Base-by-base conservation (phyloP, 2,329 filamentous ascomycete species). In the Aspergillus brunneoviolaceus region DNA sequence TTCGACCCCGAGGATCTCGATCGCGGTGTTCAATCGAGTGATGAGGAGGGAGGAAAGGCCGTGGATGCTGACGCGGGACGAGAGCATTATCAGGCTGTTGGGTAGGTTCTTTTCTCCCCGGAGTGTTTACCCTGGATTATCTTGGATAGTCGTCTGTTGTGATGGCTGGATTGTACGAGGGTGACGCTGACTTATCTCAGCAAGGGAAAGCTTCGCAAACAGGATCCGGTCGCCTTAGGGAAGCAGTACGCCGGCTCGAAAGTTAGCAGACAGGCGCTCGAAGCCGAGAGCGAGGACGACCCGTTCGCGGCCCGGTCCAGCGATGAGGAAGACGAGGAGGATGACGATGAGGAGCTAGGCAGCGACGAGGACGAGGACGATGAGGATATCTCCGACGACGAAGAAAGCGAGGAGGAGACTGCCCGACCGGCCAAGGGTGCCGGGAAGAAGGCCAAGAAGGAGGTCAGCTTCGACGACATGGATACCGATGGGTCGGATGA, bases 51-150 rank as follows among this genome's bases (percentile, higher is more conserved):
- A 14, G 83, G 80, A 54, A 85, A 82, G 49, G 62, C 64, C 5
- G 77, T 75, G 23, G 77, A 77, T 59, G 75, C 67, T 47, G 75
- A 82, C 66, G 80, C 82, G 11, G 92, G 89, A 21, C 89, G 93
- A 33, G 94, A 96, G 69, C 94, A 98, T 74, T 98, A 98, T 72
- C 84, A 90, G 49, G 77, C 84, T 55, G 91, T 96, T 33, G 89
- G 88, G 82, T 89, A 79, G 58, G 81, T 63, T 52, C 51, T 27
- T 10, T 49, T 49, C 27, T 53, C 27, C 27, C 7, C 7, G 4
- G 23, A 4, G 9, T 2, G 7, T 29, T 9, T 10, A 9, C 7
- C 9, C 0, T 29, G 7, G 7, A 2, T 19, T 31, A 27, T 10
- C 6, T 55, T 54, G 19, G 19, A 42, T 21, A 1, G 7, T 51